Evolutionary conservation across 1,139 yeast species (phyloP).

Genomic region (Sugiyamaella novakii): DNA sequence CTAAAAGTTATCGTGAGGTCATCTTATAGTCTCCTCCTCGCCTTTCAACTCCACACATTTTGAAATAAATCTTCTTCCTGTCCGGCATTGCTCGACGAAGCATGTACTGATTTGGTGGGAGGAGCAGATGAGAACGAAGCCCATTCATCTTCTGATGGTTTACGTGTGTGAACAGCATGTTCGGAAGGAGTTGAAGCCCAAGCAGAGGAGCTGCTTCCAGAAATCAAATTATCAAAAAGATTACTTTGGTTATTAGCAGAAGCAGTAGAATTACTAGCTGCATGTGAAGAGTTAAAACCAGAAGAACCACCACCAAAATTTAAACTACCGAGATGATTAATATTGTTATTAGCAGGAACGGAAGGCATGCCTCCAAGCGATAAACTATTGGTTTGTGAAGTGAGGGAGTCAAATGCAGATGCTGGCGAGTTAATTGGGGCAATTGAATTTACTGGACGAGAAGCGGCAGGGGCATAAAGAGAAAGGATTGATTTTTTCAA

Average conservation of each 20-base stretch:
- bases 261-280: constrained; percentile 15
- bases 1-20: not conserved
- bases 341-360: not conserved
- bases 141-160: constrained; percentile 32
- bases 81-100: constrained; percentile 24
- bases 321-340: not conserved
- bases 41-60: constrained; percentile 66
- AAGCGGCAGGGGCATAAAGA: constrained; percentile 59
- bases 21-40: not conserved
- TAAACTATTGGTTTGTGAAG: constrained; percentile 17
- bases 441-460: constrained; percentile 14
- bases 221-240: constrained; percentile 41
- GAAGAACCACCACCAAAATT: constrained; percentile 3
- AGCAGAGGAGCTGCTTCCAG: constrained; percentile 23
- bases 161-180: constrained; percentile 18
- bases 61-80: constrained; percentile 65
- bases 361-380: constrained; percentile 18
- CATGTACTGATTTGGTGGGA: constrained; percentile 30
- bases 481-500: constrained; percentile 89
- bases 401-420: constrained; percentile 22
- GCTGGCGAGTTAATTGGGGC: constrained; percentile 8
- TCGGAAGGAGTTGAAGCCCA: constrained; percentile 26
- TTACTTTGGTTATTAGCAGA: constrained; percentile 34
- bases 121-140: constrained; percentile 34
- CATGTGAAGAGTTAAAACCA: not conserved